Conservation (phyloP, 2,329 filamentous ascomycete genomes). For the Zarea fungicola region DNA sequence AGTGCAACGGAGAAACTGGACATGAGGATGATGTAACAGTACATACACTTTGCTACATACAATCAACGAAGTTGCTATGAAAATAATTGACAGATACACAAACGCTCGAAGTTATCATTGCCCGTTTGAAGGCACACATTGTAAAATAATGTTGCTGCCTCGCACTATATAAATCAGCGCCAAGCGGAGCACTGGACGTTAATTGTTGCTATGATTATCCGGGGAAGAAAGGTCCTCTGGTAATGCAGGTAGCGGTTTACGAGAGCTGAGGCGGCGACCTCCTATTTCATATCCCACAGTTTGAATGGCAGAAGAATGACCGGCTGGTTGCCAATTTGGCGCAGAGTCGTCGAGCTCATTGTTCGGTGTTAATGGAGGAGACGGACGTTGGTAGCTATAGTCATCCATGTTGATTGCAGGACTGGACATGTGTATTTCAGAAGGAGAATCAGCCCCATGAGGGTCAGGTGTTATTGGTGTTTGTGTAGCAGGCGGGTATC, state of each 20-base stretch:
- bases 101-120: not conserved
- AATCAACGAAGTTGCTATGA: constrained; percentile 2
- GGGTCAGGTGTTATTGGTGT: not conserved
- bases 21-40: constrained; percentile 3
- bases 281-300: constrained; percentile 1
- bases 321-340: constrained; percentile 5
- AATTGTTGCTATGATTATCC: not conserved
- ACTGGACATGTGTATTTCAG: not conserved
- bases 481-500: not conserved
- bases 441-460: not conserved
- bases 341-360: not conserved
- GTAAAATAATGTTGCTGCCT: too few relatives aligned
- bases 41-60: constrained; percentile 8
- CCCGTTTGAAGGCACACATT: too few relatives aligned
- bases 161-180: too few relatives aligned
- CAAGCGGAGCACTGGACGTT: not conserved
- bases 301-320: constrained; percentile 17
- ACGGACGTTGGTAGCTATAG: constrained; percentile 12
- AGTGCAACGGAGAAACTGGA: not conserved
- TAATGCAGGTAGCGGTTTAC: constrained; percentile 40
- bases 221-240: constrained; percentile 29
- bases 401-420: constrained; percentile 1
- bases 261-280: constrained; percentile 21
- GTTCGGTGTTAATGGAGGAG: constrained; percentile 11
- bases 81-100: not conserved